Conservation (phyloP, 805 yeast species). For the Wickerhamomyces pijperi region DNA sequence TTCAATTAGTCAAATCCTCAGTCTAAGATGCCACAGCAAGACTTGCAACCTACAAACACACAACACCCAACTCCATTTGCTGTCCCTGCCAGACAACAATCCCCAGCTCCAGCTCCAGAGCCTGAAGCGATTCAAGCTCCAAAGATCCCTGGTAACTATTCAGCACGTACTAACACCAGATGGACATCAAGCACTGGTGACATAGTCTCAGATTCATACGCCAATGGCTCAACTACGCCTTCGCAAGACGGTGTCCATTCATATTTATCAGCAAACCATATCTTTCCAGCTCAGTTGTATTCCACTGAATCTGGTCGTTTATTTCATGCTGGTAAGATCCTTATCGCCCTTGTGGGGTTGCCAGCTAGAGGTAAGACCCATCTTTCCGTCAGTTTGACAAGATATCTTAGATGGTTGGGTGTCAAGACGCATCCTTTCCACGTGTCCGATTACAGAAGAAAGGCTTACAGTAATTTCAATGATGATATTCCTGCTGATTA, state of each 20-base stretch:
- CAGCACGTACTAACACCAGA: conserved; percentile 41
- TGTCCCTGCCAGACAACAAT: background rate
- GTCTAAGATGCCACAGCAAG: too few species aligned
- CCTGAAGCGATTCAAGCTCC: conserved; percentile 30
- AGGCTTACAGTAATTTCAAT: conserved; percentile 21
- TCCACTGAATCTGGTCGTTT: conserved; percentile 86
- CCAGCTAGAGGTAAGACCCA: conserved; percentile 97
- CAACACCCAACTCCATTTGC: too few species aligned
- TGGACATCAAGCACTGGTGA: conserved; percentile 26
- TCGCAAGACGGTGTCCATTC: conserved; percentile 56
- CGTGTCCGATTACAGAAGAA: conserved; percentile 81
- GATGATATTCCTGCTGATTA: conserved; percentile 57
- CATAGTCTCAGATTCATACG: background rate
- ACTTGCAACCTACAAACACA: too few species aligned
- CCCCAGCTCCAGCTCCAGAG: conserved; percentile 15
- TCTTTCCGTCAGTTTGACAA: conserved; percentile 78
- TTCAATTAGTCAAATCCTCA: too few species aligned
- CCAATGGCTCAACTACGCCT: conserved; percentile 9
- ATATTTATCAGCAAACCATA: conserved; percentile 45
- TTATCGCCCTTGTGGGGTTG: conserved; percentile 80
- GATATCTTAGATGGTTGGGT: conserved; percentile 93
- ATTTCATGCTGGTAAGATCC: conserved; percentile 91
- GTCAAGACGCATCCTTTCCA: conserved; percentile 88
- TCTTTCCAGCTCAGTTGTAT: conserved; percentile 87
- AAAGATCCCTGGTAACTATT: conserved; percentile 36